A percentile compares a stretch with the other conserved stretches of the same genome.
Conservation (phyloP, 495 filamentous ascomycete species). For the Aspergillus diversus region DNA sequence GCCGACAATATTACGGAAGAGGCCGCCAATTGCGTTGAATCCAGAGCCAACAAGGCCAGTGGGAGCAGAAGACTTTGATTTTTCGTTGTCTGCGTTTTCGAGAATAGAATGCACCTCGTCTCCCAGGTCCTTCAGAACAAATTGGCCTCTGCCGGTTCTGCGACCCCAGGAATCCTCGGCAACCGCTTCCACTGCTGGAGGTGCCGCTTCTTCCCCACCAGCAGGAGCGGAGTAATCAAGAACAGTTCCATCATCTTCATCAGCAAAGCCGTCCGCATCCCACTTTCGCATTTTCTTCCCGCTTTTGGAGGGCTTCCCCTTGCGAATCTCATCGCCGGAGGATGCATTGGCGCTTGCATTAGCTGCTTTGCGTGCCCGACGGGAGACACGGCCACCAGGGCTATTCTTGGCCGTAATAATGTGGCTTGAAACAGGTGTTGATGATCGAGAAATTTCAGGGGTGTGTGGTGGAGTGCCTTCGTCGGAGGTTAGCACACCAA, state of each 20-base stretch:
- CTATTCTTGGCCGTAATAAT: conserved; percentile 72
- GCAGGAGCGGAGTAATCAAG: conserved; percentile 82
- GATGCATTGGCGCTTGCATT: conserved; percentile 68
- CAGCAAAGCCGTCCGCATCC: conserved; percentile 86
- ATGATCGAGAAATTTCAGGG: conserved; percentile 79
- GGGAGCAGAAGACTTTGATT: conserved; percentile 50
- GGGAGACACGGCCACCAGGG: conserved; percentile 73
- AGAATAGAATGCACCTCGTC: conserved; percentile 93
- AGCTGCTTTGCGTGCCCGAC: conserved; percentile 79
- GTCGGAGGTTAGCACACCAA: conserved; percentile 48
- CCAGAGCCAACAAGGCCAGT: conserved; percentile 75
- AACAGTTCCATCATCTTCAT: conserved; percentile 78
- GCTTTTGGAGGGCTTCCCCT: conserved; percentile 60
- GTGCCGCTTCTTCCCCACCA: conserved; percentile 53
- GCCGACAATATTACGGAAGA: conserved; percentile 93
- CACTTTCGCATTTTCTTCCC: conserved; percentile 86
- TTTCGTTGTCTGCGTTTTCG: conserved; percentile 66
- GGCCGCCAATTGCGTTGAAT: conserved; percentile 75
- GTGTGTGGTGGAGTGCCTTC: conserved; percentile 65
- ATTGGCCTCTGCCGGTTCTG: conserved; percentile 84
- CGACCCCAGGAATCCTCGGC: conserved; percentile 80
- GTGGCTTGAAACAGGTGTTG: conserved; percentile 67
- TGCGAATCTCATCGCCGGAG: conserved; percentile 80
- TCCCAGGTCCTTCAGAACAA: conserved; percentile 89
- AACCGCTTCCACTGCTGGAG: conserved; percentile 69